Base-by-base conservation (phyloP, 1,284 basidiomycete genomes). In the Boletellus sp. region DNA sequence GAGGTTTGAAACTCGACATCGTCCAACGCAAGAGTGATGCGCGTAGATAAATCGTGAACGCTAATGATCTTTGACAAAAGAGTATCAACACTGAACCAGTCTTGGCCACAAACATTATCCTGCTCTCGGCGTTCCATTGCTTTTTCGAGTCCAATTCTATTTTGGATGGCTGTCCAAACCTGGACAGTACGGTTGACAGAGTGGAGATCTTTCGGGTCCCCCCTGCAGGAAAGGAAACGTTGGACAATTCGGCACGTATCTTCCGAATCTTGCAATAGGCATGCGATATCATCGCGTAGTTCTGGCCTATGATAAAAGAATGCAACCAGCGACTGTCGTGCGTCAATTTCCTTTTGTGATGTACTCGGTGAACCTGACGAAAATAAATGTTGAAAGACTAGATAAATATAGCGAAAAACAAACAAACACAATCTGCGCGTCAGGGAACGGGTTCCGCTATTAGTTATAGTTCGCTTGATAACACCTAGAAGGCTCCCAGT, bases 191-290 rank as follows among this genome's bases (percentile, higher is more conserved):
- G 73, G 54, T 79, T 79, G 41, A 93, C 77, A 2, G 82, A 72
- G 15, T 81, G 67, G 16, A 93, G 72, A 63, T 93, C 92, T 49
- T 71, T 73, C 12, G 80, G 71, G 54, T 83, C 82, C 16, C 91
- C 91, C 53, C 84, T 78, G 6, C 85, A 78, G 4, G 89, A 75
- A 10, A 86, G 71, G 62, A 96, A 88, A 50, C 82, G 83, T 64
- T 97, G 93, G 12, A 91, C 77, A 49, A 92, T 80, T 15, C 93
- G 85, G 44, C 82, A 80, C 2, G 83, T 79, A 67, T 97, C 94
- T 53, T 86, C 87, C 2, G 83, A 68, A 36, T 79, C 75, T 33
- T 75, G 75, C 32, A 96, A 69, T 18, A 74, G 65, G 44, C 78
- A 78, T 11, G 78, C 67, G 7, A 96, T 66, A 62, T 95, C 91